phyloP scores from a whole-genome alignment of 2,329 filamentous ascomycete species.

The Trichoderma citrinoviride region DNA sequence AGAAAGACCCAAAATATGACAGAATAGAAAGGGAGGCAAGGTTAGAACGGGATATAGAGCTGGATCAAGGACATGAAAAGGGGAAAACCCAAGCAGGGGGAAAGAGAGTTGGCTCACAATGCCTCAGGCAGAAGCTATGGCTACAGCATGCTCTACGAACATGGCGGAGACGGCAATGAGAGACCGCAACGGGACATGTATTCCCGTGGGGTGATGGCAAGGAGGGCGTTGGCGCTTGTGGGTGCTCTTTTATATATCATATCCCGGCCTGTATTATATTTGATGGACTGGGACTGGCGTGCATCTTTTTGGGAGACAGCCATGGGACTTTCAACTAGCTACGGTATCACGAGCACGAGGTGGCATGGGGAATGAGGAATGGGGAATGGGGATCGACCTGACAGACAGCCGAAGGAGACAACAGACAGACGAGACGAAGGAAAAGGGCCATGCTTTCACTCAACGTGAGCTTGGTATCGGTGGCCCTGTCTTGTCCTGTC shows the following conservation, averaged over 20 bases:
- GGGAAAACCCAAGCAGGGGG: constrained; percentile 5
- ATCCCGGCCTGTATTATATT: constrained; percentile 2
- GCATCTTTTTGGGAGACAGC: background rate
- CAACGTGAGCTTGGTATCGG: constrained; percentile 34
- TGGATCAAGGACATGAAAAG: background rate
- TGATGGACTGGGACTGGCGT: constrained; percentile 6
- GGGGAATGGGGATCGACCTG: constrained; percentile 27
- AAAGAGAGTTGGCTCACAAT: background rate
- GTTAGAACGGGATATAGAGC: constrained; percentile 4
- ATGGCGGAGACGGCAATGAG: constrained; percentile 11
- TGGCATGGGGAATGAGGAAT: too few relatives aligned
- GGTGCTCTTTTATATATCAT: background rate
- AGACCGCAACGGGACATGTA: constrained; percentile 2
- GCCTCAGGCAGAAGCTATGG: background rate
- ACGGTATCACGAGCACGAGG: constrained; percentile 1
- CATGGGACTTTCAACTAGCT: constrained; percentile 5
- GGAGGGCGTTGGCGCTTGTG: constrained; percentile 6
- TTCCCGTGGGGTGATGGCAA: background rate
- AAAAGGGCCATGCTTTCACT: constrained; percentile 30
- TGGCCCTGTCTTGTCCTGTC: background rate
- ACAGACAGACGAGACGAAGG: background rate
- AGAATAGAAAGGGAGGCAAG: constrained; percentile 14
- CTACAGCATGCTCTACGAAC: background rate
- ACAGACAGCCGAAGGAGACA: constrained; percentile 2
- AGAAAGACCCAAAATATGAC: constrained; percentile 23